A percentile compares a stretch with the other conserved stretches of the same genome.
phyloP scores from a whole-genome alignment of 2,329 filamentous ascomycete species.

The Claviceps monticola region DNA sequence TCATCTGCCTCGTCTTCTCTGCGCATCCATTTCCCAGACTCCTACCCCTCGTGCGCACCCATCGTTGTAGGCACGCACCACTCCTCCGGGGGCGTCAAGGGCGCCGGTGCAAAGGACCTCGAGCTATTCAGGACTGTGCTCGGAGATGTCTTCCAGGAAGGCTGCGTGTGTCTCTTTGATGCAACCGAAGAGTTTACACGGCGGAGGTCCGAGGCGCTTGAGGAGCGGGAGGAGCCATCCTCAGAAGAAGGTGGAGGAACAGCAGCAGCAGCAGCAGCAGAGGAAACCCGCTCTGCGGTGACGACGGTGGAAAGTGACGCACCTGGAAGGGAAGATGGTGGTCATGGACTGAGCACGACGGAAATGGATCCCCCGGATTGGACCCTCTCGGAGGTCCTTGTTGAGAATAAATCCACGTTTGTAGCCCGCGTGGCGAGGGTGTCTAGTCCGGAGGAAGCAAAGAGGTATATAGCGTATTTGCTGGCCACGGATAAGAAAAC shows the following conservation, averaged over 20 bases:
- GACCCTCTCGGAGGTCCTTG: conserved; percentile 58
- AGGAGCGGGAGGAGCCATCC: conserved; percentile 6
- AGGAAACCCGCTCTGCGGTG: not conserved
- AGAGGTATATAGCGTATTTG: conserved; percentile 57
- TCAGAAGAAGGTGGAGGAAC: conserved; percentile 23
- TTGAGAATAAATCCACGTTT: conserved; percentile 81
- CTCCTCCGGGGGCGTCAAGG: conserved; percentile 57
- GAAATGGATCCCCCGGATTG: conserved; percentile 39
- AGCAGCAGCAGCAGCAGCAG: conserved; percentile 7
- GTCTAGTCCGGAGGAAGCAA: conserved; percentile 47
- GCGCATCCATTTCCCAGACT: conserved; percentile 51
- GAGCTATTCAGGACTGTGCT: conserved; percentile 55
- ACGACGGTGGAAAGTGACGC: too few relatives aligned
- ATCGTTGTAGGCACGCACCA: conserved; percentile 67
- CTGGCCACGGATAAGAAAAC: conserved; percentile 72
- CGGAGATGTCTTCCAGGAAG: conserved; percentile 52
- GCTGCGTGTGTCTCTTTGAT: conserved; percentile 78
- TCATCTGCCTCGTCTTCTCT: conserved; percentile 29
- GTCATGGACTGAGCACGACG: not conserved
- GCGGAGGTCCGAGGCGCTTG: conserved; percentile 34
- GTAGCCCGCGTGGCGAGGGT: conserved; percentile 64
- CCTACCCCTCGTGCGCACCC: conserved; percentile 66
- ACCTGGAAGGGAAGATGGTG: too few relatives aligned
- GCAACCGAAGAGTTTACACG: conserved; percentile 59
- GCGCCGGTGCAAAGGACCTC: conserved; percentile 60